Percentiles rank a stretch among this genome's conserved stretches.
Evolutionary conservation across 805 yeast species (phyloP).

Genomic region (Spathaspora passalidarum): DNA sequence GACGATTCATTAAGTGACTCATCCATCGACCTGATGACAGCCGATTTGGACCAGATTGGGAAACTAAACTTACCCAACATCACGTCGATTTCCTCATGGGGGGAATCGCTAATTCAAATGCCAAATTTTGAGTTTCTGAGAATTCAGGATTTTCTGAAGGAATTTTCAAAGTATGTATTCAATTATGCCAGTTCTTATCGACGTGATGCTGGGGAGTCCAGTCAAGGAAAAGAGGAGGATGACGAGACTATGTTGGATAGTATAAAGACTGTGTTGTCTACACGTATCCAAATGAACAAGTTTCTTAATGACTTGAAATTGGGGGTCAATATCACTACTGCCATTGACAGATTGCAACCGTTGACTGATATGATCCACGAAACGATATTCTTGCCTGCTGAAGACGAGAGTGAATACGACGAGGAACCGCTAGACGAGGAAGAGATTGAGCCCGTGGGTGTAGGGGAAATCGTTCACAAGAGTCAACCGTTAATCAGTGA

Average conservation of each 20-base stretch:
- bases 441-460: conserved; percentile 53
- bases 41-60: conserved; percentile 54
- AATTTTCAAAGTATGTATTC: conserved; percentile 28
- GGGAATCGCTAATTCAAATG: conserved; percentile 21
- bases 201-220: conserved; percentile 4
- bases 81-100: conserved; percentile 16
- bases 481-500: conserved; percentile 50
- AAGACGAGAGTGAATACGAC: conserved; percentile 33
- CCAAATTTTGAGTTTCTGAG: conserved; percentile 21
- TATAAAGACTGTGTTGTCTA: conserved; percentile 36
- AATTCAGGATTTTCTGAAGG: conserved; percentile 25
- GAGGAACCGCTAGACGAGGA: conserved; percentile 16
- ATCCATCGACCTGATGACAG: conserved; percentile 35
- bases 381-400: conserved; percentile 49
- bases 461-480: conserved; percentile 44
- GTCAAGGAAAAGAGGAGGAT: conserved; percentile 14
- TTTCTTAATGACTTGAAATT: conserved; percentile 37
- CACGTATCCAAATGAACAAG: conserved; percentile 41
- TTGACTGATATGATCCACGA: conserved; percentile 43
- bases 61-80: conserved; percentile 29
- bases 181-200: conserved; percentile 18
- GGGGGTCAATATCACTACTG: conserved; percentile 50
- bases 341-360: conserved; percentile 51
- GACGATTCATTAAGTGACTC: conserved; percentile 1
- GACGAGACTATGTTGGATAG: conserved; percentile 23